phyloP scores from a whole-genome alignment of 371 early-diverging fungal species.

The Mortierella sp. region DNA sequence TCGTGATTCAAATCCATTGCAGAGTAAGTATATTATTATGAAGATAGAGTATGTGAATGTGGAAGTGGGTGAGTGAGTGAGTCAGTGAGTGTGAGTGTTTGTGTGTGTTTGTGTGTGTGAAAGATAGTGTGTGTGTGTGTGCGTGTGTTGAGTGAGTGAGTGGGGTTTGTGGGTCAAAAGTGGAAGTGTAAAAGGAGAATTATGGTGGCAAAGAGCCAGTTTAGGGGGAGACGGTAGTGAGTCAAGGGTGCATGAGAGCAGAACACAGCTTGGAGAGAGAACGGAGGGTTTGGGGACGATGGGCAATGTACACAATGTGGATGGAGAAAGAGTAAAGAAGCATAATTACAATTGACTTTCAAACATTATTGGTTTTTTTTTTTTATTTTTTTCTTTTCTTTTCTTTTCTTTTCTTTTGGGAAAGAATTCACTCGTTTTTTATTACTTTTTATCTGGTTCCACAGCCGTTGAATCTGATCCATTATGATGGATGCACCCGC shows the following conservation, averaged over 20 bases:
- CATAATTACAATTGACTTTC: background rate
- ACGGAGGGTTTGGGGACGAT: too few relatives aligned
- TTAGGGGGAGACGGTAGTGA: background rate
- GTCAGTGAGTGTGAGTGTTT: background rate
- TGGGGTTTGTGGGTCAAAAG: background rate
- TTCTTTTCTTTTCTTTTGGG: too few relatives aligned
- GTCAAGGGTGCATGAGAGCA: background rate
- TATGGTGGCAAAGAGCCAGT: constrained; percentile 4
- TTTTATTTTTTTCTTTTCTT: too few relatives aligned
- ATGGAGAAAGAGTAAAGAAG: too few relatives aligned
- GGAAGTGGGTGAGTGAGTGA: too few relatives aligned
- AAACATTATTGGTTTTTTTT: too few relatives aligned
- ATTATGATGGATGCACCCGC: background rate
- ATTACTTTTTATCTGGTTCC: background rate
- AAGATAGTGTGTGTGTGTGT: background rate
- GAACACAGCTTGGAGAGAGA: background rate
- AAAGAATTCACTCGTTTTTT: too few relatives aligned
- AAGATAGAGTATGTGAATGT: background rate
- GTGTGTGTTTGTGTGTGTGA: background rate
- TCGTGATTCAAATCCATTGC: constrained; percentile 53
- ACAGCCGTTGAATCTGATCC: constrained; percentile 16
- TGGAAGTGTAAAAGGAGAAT: background rate
- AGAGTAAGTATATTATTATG: background rate
- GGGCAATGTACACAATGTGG: too few relatives aligned
- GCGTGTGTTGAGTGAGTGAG: too few relatives aligned